Base-by-base conservation (phyloP, 75 land plant genomes). In the Picea sitchensis region DNA sequence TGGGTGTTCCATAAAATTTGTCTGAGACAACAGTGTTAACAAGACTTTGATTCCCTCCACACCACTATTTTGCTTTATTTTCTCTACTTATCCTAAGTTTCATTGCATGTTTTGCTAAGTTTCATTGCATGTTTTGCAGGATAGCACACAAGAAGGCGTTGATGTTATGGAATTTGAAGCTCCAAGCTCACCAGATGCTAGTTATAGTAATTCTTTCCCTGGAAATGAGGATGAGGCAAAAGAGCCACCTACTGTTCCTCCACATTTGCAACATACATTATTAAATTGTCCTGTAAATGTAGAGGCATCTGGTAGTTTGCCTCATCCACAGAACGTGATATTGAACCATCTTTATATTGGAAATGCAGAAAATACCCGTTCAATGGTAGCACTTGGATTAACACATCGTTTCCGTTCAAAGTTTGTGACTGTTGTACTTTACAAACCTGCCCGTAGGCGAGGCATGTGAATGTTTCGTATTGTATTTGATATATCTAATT, bases 281-380 rank as follows among this genome's bases (percentile, higher is more conserved):
- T 81, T 96, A 11, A 90, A 87, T 80, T 77, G 75, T 58, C 91
- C 92, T 3, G 69, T 88, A 14, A 83, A 74, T 77, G 79, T 63
- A 75, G 98, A 96, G 75, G 61, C 86, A 30, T 61, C 85, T 17
- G 88, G 73, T 44, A 76, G 76, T 69, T 85, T 94, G 60, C 91
- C 97, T 21, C 75, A 71, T 31, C 99, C 99, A 2, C 95, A 94
- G 38, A 93, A 88, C 82, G 95, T 91, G 69, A 87, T 86, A 73
- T 80, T 96, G 62, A 96, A 96, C 68, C 99, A 96, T 82, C 90
- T 96, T 17, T 96, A 91, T 79, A 91, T 94, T 44, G 98, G 94
- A 79, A 91, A 91, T 78, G 78, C 88, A 59, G 92, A 89, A 80
- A 79, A 76, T 58, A 82, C 90, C 31, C 79, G 89, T 31, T 82